These are phyloP conservation scores for Neobulgaria alba DNA, from an alignment of 2,329 filamentous ascomycete genomes.

Conservation along the genomic window DNA sequence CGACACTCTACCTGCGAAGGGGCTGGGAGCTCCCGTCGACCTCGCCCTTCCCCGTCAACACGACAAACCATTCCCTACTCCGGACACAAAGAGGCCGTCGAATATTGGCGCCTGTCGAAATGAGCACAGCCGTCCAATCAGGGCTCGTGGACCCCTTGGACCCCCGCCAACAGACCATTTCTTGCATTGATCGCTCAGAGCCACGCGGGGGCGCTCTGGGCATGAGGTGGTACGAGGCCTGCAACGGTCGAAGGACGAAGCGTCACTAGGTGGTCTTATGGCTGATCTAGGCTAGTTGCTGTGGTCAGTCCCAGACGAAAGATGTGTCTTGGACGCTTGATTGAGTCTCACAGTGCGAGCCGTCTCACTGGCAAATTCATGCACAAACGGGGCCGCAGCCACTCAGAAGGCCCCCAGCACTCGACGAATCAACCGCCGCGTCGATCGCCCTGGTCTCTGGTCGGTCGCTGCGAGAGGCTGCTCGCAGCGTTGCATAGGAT, in stretches of 20 bases:
- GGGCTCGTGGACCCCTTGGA: neutral
- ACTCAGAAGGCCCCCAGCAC: too few relatives aligned
- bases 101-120: neutral
- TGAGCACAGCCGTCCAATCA: neutral
- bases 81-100: slow-evolving; percentile 18
- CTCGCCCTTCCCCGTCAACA: slow-evolving; percentile 11
- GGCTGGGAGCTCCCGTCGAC: neutral
- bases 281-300: too few relatives aligned
- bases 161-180: neutral
- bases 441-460: too few relatives aligned
- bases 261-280: slow-evolving; percentile 21
- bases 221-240: neutral
- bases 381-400: too few relatives aligned
- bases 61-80: slow-evolving; percentile 2
- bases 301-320: slow-evolving; percentile 17
- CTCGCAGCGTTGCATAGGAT: too few relatives aligned
- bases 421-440: too few relatives aligned
- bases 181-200: slow-evolving; percentile 21
- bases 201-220: slow-evolving; percentile 14
- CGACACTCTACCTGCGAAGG: too few relatives aligned
- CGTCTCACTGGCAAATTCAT: slow-evolving; percentile 13
- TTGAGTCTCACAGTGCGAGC: slow-evolving; percentile 12
- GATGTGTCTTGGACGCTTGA: neutral
- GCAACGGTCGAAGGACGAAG: slow-evolving; percentile 11
- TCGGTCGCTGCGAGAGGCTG: too few relatives aligned